phyloP scores from a whole-genome alignment of 2,329 filamentous ascomycete genomes.

The Thelonectria discophora region DNA sequence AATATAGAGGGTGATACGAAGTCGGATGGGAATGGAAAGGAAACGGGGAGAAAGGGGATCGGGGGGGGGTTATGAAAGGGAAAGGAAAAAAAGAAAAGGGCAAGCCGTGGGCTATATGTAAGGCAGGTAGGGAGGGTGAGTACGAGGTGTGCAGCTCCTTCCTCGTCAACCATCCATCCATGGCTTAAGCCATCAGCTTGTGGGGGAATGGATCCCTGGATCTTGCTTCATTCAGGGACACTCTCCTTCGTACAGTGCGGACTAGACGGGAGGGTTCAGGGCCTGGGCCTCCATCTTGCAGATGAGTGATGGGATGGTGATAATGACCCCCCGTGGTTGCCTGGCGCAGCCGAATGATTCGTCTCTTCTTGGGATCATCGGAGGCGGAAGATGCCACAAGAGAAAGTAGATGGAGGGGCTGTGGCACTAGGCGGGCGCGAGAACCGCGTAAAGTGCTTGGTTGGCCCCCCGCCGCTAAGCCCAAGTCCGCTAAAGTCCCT shows the following conservation, averaged over 20 bases:
- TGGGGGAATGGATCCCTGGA: slow-evolving; percentile 21
- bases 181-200: slow-evolving; percentile 1
- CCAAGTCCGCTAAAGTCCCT: slow-evolving; percentile 37
- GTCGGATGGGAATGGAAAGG: background rate
- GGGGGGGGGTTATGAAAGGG: slow-evolving; percentile 6
- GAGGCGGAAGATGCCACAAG: slow-evolving; percentile 34
- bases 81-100: slow-evolving; percentile 9
- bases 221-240: slow-evolving; percentile 11
- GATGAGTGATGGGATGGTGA: slow-evolving; percentile 38
- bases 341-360: slow-evolving; percentile 40
- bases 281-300: slow-evolving; percentile 10
- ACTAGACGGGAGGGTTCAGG: background rate
- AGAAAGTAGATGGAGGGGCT: slow-evolving; percentile 32
- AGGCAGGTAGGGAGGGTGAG: slow-evolving; percentile 1
- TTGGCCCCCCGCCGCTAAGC: slow-evolving; percentile 33
- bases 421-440: slow-evolving; percentile 27
- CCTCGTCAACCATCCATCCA: slow-evolving; percentile 9
- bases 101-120: slow-evolving; percentile 23
- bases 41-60: background rate
- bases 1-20: background rate
- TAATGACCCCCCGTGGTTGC: slow-evolving; percentile 44
- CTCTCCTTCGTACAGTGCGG: background rate
- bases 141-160: background rate
- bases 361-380: slow-evolving; percentile 19
- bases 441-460: slow-evolving; percentile 44